A percentile compares a stretch with the other conserved stretches of the same genome.
Evolutionary conservation across 1,284 basidiomycete species (phyloP).

Genomic region (Microbotryomycetes sp.): DNA sequence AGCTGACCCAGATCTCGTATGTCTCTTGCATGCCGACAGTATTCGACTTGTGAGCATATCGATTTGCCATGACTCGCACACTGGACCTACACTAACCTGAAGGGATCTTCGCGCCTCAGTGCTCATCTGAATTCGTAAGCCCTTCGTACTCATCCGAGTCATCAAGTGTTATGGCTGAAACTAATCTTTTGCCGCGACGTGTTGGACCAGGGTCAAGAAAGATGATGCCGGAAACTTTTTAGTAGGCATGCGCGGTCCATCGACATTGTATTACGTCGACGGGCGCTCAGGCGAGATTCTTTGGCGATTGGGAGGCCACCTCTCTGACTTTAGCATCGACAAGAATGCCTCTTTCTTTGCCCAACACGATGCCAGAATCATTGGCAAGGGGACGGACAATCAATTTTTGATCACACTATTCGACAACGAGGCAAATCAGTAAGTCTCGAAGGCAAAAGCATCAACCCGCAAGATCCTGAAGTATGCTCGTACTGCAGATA

Average conservation of each 20-base stretch:
- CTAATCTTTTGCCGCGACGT: no score
- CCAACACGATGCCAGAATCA: slow-evolving; percentile 15
- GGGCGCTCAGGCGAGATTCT: slow-evolving; percentile 35
- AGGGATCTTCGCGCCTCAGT: no score
- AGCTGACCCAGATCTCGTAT: slow-evolving; percentile 2
- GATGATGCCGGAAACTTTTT: slow-evolving; percentile 40
- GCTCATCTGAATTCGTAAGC: slow-evolving; percentile 10
- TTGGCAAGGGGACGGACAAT: not conserved
- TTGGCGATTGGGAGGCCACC: slow-evolving; percentile 39
- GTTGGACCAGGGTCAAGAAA: slow-evolving; percentile 37
- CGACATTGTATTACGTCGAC: slow-evolving; percentile 40
- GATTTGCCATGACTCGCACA: not conserved
- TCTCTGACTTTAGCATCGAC: slow-evolving; percentile 37
- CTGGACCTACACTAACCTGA: no score
- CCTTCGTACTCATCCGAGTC: not conserved
- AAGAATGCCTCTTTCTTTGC: not conserved
- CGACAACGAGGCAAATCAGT: slow-evolving; percentile 35
- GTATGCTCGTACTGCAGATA: no score
- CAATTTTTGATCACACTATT: slow-evolving; percentile 30
- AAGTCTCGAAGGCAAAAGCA: no score
- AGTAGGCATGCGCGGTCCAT: slow-evolving; percentile 39
- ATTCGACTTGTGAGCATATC: slow-evolving; percentile 6
- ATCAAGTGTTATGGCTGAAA: not conserved
- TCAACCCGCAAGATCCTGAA: not conserved
- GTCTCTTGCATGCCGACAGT: not conserved